Evolutionary conservation across 306 rosid species (phyloP).

Genomic region (Pterocarpus santalinus): DNA sequence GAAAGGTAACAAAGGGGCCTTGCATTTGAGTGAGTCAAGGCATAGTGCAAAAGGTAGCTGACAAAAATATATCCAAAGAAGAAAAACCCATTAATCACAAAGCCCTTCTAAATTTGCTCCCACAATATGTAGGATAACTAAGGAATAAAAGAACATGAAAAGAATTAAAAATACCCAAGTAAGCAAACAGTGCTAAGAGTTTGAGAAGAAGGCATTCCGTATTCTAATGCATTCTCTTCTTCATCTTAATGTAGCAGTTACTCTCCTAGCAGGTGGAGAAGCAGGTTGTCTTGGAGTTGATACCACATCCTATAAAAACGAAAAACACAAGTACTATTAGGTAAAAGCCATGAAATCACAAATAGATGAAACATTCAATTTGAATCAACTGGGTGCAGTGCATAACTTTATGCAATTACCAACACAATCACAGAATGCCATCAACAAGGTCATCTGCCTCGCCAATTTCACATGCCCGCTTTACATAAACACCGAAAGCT

Average conservation of each 20-base stretch:
- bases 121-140: too few species aligned
- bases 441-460: slow-evolving; percentile 67
- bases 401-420: slow-evolving; percentile 88
- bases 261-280: slow-evolving; percentile 83
- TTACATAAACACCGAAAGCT: too few species aligned
- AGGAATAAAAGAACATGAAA: too few species aligned
- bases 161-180: too few species aligned
- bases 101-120: slow-evolving; percentile 1
- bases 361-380: too few species aligned
- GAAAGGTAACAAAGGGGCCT: slow-evolving; percentile 54
- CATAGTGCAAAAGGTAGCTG: slow-evolving; percentile 87
- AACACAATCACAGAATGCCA: slow-evolving; percentile 85
- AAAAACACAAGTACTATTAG: slow-evolving; percentile 42
- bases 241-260: slow-evolving; percentile 68
- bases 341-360: too few species aligned
- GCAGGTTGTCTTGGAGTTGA: slow-evolving; percentile 87
- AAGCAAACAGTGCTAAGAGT: too few species aligned
- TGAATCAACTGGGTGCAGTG: slow-evolving; percentile 5
- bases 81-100: slow-evolving; percentile 45
- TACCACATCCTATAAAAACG: background rate
- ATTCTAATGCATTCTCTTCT: too few species aligned
- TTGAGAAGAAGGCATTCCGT: too few species aligned
- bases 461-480: background rate
- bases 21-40: slow-evolving; percentile 67
- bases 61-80: slow-evolving; percentile 45